Conservation (phyloP, 495 filamentous ascomycete species). For the Trypethelium eluteriae region DNA sequence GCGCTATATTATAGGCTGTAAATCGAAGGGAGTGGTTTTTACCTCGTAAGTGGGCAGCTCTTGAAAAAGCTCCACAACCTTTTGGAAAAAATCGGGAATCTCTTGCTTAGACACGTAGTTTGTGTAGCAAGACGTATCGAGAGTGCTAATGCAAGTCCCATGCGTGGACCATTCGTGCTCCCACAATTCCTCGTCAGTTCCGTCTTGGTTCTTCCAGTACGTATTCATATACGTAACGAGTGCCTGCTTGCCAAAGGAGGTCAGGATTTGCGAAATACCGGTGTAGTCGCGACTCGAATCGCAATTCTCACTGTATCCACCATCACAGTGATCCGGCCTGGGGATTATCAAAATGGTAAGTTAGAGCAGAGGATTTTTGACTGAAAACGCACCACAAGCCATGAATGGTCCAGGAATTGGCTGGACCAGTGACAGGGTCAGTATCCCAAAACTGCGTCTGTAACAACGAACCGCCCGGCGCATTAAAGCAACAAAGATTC, state of each 20-base stretch:
- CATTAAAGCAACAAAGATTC: slow-evolving; percentile 68
- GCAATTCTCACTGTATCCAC: slow-evolving; percentile 68
- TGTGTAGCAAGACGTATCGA: slow-evolving; percentile 63
- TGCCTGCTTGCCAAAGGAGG: slow-evolving; percentile 51
- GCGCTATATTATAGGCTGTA: too few relatives aligned
- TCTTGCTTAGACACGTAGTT: slow-evolving; percentile 51
- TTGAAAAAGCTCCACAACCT: slow-evolving; percentile 53
- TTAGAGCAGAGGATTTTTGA: not conserved
- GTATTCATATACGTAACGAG: slow-evolving; percentile 66
- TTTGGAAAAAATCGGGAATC: slow-evolving; percentile 54
- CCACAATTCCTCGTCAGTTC: slow-evolving; percentile 66
- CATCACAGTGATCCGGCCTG: slow-evolving; percentile 78
- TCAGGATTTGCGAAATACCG: slow-evolving; percentile 62
- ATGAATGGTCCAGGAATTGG: slow-evolving; percentile 78
- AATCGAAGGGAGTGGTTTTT: too few relatives aligned
- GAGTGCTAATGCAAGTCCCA: slow-evolving; percentile 59
- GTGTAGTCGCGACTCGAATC: slow-evolving; percentile 58
- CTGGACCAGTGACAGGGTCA: slow-evolving; percentile 58
- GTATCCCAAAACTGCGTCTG: slow-evolving; percentile 87
- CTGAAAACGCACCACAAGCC: slow-evolving; percentile 54
- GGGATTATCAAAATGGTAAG: not conserved
- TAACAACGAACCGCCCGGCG: slow-evolving; percentile 64
- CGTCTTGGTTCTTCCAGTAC: slow-evolving; percentile 65
- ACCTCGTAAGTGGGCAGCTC: slow-evolving; percentile 47
- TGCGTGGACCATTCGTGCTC: slow-evolving; percentile 85